These are phyloP conservation scores for Sporothrix euskadiensis DNA, from an alignment of 2,329 filamentous ascomycete genomes.

Conservation along the genomic window DNA sequence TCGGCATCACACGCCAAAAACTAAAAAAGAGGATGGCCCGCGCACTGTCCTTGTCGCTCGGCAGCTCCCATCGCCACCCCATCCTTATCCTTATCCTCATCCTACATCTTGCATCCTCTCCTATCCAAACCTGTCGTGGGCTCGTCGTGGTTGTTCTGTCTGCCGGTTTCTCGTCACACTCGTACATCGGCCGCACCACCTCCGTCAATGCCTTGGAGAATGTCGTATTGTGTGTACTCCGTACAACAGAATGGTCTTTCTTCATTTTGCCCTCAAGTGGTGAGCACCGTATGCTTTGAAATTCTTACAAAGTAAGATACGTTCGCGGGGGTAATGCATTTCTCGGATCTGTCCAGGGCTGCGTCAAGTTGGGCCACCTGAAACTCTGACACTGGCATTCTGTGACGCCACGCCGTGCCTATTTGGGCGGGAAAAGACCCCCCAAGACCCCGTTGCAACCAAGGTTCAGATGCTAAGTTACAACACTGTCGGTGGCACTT, in stretches of 20 bases:
- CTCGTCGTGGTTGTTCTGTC: background rate
- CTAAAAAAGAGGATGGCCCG: background rate
- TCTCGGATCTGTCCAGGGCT: constrained; percentile 8
- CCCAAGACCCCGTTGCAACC: background rate
- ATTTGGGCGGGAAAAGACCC: background rate
- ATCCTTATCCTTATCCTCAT: background rate
- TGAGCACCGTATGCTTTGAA: background rate
- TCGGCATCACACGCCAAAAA: background rate
- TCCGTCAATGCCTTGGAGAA: constrained; percentile 33
- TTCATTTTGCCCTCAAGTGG: background rate
- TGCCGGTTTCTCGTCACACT: constrained; percentile 4
- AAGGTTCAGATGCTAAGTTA: constrained; percentile 8
- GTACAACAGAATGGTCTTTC: too few species aligned
- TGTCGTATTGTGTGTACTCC: background rate
- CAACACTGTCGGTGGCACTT: background rate
- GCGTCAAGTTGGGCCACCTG: constrained; percentile 6
- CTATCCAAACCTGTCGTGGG: background rate
- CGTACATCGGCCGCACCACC: constrained; percentile 6
- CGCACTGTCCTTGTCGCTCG: background rate
- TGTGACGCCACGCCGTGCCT: constrained; percentile 5
- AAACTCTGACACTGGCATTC: constrained; percentile 33
- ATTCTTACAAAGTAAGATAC: background rate
- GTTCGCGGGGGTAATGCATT: background rate
- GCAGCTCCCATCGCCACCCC: constrained; percentile 12
- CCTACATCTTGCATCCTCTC: background rate